Conservation (phyloP, 192 early-diverging fungal species). For the Geranomyces variabilis region DNA sequence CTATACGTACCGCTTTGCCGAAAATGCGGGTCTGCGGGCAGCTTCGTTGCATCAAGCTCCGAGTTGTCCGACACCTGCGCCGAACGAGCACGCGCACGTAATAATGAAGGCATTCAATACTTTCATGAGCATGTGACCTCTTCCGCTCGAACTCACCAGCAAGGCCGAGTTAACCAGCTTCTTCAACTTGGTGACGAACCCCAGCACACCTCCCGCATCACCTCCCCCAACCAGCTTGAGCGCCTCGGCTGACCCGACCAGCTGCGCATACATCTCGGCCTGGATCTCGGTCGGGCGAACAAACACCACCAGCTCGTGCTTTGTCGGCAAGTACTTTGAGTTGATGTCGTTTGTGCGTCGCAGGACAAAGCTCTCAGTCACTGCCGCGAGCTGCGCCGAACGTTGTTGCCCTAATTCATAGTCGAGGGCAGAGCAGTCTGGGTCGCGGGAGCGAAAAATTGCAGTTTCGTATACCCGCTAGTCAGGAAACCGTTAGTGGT, state of each 20-base stretch:
- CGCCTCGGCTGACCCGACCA: conserved; percentile 17
- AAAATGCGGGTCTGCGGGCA: not conserved
- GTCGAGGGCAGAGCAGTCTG: conserved; percentile 31
- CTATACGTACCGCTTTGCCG: not conserved
- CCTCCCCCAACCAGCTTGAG: not conserved
- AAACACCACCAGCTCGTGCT: conserved; percentile 63
- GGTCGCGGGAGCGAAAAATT: conserved; percentile 37
- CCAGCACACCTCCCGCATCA: conserved; percentile 37
- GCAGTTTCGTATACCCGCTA: conserved; percentile 46
- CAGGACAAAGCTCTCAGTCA: conserved; percentile 61
- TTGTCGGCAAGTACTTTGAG: conserved; percentile 59
- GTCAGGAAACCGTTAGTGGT: no score
- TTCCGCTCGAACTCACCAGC: conserved; percentile 34
- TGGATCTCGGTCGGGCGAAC: conserved; percentile 51
- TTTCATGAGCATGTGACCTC: not conserved
- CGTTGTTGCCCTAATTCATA: conserved; percentile 37
- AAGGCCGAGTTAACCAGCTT: conserved; percentile 40
- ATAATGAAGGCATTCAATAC: no score
- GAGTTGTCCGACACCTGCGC: not conserved
- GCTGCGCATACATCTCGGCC: conserved; percentile 24
- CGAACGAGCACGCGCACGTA: not conserved
- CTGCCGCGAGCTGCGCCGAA: conserved; percentile 28
- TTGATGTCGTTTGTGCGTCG: conserved; percentile 58
- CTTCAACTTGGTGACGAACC: conserved; percentile 48
- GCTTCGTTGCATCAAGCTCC: not conserved